Percentiles rank a stretch among this genome's conserved stretches.
Conservation (phyloP, 495 filamentous ascomycete species). For the Haplographium delicatum region DNA sequence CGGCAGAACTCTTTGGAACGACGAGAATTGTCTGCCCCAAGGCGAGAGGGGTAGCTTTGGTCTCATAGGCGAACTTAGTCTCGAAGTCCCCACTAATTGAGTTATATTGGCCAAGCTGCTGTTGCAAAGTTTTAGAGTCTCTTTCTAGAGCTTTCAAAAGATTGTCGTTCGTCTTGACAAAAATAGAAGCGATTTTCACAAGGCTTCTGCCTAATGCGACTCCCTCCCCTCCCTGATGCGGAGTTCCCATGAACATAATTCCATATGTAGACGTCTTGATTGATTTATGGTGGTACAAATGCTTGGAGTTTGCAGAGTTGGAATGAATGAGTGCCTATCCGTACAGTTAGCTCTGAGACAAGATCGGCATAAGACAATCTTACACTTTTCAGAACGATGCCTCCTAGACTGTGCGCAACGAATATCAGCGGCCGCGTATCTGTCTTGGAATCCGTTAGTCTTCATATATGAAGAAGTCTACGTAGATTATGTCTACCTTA, state of each 20-base stretch:
- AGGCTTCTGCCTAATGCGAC: constrained; percentile 24
- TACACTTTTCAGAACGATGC: constrained; percentile 42
- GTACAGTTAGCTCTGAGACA: constrained; percentile 1
- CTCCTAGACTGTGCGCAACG: constrained; percentile 64
- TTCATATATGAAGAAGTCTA: background rate
- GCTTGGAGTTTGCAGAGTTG: constrained; percentile 42
- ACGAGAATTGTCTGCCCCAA: constrained; percentile 21
- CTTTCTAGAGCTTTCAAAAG: constrained; percentile 29
- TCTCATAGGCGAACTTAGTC: constrained; percentile 30
- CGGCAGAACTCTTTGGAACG: constrained; percentile 33
- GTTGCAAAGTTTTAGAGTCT: constrained; percentile 32
- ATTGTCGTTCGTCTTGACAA: constrained; percentile 23
- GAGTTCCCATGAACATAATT: constrained; percentile 65
- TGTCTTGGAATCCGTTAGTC: constrained; percentile 6
- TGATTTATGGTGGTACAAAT: constrained; percentile 54
- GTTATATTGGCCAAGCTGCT: constrained; percentile 30
- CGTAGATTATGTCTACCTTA: constrained; percentile 8
- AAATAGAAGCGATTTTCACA: constrained; percentile 31
- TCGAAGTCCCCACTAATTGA: constrained; percentile 27
- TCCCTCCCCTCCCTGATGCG: constrained; percentile 40
- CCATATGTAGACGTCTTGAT: constrained; percentile 65
- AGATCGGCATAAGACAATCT: constrained; percentile 1
- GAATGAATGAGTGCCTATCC: constrained; percentile 54
- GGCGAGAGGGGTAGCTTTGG: constrained; percentile 17
- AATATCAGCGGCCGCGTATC: constrained; percentile 58